Evolutionary conservation across 2,329 filamentous ascomycete genomes (phyloP).

Genomic region (Aspergillus pseudoglaucus): DNA sequence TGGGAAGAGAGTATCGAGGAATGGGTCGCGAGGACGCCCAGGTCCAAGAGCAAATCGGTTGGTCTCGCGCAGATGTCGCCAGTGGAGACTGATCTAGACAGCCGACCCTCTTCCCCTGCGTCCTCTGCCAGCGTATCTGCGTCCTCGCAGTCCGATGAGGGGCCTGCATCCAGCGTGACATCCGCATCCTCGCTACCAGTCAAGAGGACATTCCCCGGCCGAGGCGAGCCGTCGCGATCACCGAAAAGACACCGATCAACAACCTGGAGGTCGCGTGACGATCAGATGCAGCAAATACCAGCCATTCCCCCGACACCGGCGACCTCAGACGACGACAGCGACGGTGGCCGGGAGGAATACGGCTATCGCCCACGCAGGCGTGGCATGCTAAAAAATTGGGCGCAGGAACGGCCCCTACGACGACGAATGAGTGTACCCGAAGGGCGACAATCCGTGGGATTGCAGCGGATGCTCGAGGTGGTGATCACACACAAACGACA

Average conservation of each 20-base stretch:
- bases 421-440: constrained; percentile 8
- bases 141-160: constrained; percentile 11
- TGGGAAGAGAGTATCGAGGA: constrained; percentile 55
- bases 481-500: constrained; percentile 21
- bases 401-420: background rate
- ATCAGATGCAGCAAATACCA: constrained; percentile 2
- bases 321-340: background rate
- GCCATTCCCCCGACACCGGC: too few relatives aligned
- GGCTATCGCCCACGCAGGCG: too few relatives aligned
- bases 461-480: constrained; percentile 19
- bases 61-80: background rate
- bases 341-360: constrained; percentile 2
- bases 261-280: constrained; percentile 7
- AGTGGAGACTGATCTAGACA: background rate
- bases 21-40: constrained; percentile 49
- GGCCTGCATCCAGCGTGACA: constrained; percentile 21
- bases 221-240: constrained; percentile 9
- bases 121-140: constrained; percentile 7
- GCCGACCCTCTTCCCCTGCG: background rate
- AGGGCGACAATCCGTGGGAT: constrained; percentile 1
- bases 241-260: constrained; percentile 18
- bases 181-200: constrained; percentile 10
- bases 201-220: background rate
- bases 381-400: too few relatives aligned
- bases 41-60: constrained; percentile 12